These are phyloP conservation scores for Fusarium transvaalense DNA, from an alignment of 2,329 filamentous ascomycete species.

Conservation along the genomic window DNA sequence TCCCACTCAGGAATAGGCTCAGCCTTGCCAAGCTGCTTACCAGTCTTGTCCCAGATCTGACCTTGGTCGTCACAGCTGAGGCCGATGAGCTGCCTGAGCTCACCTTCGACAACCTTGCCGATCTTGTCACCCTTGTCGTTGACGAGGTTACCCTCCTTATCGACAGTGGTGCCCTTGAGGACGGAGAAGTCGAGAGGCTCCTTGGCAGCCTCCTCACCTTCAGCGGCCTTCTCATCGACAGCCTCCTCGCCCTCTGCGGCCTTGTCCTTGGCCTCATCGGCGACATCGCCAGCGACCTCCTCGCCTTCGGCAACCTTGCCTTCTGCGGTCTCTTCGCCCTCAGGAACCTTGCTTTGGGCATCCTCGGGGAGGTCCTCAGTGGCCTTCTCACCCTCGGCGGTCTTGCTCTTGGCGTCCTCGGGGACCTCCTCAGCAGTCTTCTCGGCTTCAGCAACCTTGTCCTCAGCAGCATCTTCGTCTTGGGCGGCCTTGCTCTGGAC, in stretches of 20 bases:
- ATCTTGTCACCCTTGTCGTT: conserved; percentile 66
- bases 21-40: conserved; percentile 74
- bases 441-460: conserved; percentile 45
- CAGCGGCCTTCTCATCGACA: background rate
- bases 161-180: conserved; percentile 41
- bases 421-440: conserved; percentile 12
- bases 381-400: conserved; percentile 7
- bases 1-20: conserved; percentile 71
- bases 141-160: conserved; percentile 70
- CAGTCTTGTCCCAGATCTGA: conserved; percentile 71
- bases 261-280: conserved; percentile 21
- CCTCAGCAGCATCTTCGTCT: conserved; percentile 15
- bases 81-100: conserved; percentile 72
- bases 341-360: background rate
- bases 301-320: conserved; percentile 46
- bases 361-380: conserved; percentile 3
- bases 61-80: conserved; percentile 76
- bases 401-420: conserved; percentile 22
- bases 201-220: conserved; percentile 35
- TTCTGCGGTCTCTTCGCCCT: conserved; percentile 18
- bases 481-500: conserved; percentile 36
- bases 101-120: conserved; percentile 73
- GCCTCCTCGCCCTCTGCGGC: conserved; percentile 8
- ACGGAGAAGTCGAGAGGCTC: conserved; percentile 35
- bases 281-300: conserved; percentile 1